Evolutionary conservation across 345 rosid species (phyloP), one percentile per base, ranked within the genome.

Genomic region (Pistacia atlantica): DNA sequence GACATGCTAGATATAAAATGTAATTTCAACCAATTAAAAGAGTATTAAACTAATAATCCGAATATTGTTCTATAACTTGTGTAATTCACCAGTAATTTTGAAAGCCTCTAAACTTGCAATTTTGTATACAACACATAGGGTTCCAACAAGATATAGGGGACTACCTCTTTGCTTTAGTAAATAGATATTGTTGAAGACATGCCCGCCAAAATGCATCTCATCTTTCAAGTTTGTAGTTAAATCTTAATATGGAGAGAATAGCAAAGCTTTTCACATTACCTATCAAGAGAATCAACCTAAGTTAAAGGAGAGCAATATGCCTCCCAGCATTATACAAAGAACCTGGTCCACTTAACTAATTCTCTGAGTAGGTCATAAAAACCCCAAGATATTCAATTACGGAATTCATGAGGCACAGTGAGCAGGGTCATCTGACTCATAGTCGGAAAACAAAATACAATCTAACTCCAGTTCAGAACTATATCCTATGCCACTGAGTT

Each of bases 381-480:
- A 58, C n/a, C 75, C 20, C 66, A 54, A 64, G 64, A 79, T 58
- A 42, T n/a, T 65, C 14, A 20, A 0, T 33, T 8, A 37, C 48
- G 46, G 16, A 51, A 11, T 28, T 72, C 72, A 77, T 61, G 28
- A 71, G 62, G 48, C 67, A 57, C 61, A 45, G 63, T 35, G 75
- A 31, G 66, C 8, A 68, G 62, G 67, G 65, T 80, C 75, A 57
- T 86, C 87, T 14, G 83, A 83, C 33, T 82, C 77, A 8, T 83
- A 81, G 25, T 83, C 83, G 11, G 80, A 82, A 66, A 72, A 76
- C 58, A 83, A 64, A 85, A 71, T 42, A 56, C 49, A 18, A 42
- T 77, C 79, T 8, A 78, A 65, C 63, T 79, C 90, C 49, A 75
- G 83, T n/a, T 82, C 85, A 46, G 80, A 80, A 67, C 75, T 75